These are phyloP conservation scores for Amyloporia xantha DNA, from an alignment of 768 basidiomycete species.

Conservation along the genomic window DNA sequence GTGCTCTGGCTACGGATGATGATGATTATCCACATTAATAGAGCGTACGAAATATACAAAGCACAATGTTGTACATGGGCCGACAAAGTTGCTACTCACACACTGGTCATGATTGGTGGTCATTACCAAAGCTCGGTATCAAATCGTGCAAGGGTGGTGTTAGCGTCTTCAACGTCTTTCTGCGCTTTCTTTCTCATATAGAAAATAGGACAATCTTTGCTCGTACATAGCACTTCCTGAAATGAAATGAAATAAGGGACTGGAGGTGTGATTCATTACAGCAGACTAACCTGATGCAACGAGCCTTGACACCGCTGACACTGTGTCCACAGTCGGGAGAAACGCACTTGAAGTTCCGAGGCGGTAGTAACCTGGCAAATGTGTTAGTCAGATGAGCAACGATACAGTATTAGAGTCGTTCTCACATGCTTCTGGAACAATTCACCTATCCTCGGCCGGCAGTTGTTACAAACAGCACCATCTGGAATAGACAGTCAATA, in stretches of 20 bases:
- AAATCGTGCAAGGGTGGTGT: conserved; percentile 76
- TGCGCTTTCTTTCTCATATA: conserved; percentile 99
- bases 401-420: neutral
- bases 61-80: neutral
- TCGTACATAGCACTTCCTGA: conserved; percentile 93
- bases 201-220: conserved; percentile 97
- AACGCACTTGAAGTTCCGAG: conserved; percentile 82
- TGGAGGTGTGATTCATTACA: too few relatives aligned
- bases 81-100: neutral
- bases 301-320: conserved; percentile 99
- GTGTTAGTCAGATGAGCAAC: too few relatives aligned
- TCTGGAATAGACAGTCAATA: conserved; percentile 36
- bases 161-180: conserved; percentile 91
- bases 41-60: neutral
- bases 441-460: conserved; percentile 77
- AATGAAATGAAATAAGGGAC: too few relatives aligned
- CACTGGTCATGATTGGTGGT: neutral
- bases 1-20: too few relatives aligned
- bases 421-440: conserved; percentile 87
- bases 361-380: conserved; percentile 39
- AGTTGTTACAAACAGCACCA: conserved; percentile 93
- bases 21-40: too few relatives aligned
- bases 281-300: conserved; percentile 68
- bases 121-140: conserved; percentile 71
- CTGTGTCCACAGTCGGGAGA: conserved; percentile 95